Evolutionary conservation across 1,284 basidiomycete species (phyloP).

Genomic region (Trichosporon sp.): DNA sequence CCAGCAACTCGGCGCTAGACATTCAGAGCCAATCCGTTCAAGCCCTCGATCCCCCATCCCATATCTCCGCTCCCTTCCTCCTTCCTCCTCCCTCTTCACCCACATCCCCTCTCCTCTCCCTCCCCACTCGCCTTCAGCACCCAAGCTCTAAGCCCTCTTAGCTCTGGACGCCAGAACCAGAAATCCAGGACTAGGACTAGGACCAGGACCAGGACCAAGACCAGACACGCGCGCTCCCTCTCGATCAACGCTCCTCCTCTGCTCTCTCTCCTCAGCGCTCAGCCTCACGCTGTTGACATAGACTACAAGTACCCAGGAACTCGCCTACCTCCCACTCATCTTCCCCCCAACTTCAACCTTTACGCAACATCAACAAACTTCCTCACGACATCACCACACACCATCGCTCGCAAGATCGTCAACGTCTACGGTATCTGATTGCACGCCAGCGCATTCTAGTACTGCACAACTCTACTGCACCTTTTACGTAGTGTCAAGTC

Average conservation of each 20-base stretch:
- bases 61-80: conserved; percentile 15
- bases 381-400: not conserved
- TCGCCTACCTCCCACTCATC: not conserved
- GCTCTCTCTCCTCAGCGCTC: not conserved
- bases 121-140: not conserved
- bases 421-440: not conserved
- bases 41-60: conserved; percentile 9
- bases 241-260: conserved; percentile 10
- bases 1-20: conserved; percentile 11
- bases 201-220: not conserved
- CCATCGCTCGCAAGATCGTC: not conserved
- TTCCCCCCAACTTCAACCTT: not conserved
- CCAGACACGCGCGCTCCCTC: not conserved
- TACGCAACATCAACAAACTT: conserved; percentile 1
- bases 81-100: not conserved
- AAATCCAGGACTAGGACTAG: conserved; percentile 14
- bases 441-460: not conserved
- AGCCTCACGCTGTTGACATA: conserved; percentile 11
- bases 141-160: not conserved
- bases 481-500: conserved; percentile 10
- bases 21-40: conserved; percentile 14
- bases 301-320: conserved; percentile 18
- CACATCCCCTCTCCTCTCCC: not conserved
- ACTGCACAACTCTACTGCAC: not conserved
- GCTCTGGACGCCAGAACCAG: not conserved